These are phyloP conservation scores for Gossypium australe DNA, from an alignment of 345 rosid genomes.

Conservation along the genomic window DNA sequence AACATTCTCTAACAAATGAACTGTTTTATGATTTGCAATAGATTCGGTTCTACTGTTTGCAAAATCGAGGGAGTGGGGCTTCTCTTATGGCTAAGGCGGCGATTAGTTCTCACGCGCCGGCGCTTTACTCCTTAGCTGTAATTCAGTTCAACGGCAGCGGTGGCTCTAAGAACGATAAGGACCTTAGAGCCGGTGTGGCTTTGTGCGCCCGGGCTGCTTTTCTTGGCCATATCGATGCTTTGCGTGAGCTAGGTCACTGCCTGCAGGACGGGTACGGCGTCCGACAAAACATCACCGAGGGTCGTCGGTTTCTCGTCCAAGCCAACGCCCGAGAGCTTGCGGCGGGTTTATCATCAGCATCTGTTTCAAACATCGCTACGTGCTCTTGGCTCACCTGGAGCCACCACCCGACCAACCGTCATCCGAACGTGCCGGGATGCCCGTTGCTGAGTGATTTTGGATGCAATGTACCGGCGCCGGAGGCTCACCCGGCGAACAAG, in stretches of 20 bases:
- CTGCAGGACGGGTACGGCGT: constrained; percentile 97
- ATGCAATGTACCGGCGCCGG: constrained; percentile 92
- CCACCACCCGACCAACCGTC: constrained; percentile 30
- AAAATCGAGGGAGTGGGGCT: constrained; percentile 79
- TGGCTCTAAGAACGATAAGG: constrained; percentile 89
- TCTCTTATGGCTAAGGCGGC: constrained; percentile 96
- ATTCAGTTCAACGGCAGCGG: constrained; percentile 99
- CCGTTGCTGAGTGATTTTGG: constrained; percentile 90
- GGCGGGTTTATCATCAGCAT: constrained; percentile 47
- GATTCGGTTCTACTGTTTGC: constrained; percentile 91
- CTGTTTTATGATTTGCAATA: constrained; percentile 20
- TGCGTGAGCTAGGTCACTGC: constrained; percentile 97
- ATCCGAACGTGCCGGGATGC: constrained; percentile 40
- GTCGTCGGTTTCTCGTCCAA: constrained; percentile 84
- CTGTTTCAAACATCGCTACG: constrained; percentile 20
- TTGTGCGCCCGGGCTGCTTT: constrained; percentile 89
- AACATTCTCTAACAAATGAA: constrained; percentile 3
- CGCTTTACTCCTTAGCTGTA: constrained; percentile 79
- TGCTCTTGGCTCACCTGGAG: constrained; percentile 55
- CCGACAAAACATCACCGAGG: constrained; percentile 73
- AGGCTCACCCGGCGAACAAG: constrained; percentile 67
- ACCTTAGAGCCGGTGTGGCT: constrained; percentile 92
- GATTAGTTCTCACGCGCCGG: constrained; percentile 75
- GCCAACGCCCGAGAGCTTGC: constrained; percentile 93
- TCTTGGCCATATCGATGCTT: constrained; percentile 80